phyloP scores from a whole-genome alignment of 305 asterid species.

The Withania somnifera region DNA sequence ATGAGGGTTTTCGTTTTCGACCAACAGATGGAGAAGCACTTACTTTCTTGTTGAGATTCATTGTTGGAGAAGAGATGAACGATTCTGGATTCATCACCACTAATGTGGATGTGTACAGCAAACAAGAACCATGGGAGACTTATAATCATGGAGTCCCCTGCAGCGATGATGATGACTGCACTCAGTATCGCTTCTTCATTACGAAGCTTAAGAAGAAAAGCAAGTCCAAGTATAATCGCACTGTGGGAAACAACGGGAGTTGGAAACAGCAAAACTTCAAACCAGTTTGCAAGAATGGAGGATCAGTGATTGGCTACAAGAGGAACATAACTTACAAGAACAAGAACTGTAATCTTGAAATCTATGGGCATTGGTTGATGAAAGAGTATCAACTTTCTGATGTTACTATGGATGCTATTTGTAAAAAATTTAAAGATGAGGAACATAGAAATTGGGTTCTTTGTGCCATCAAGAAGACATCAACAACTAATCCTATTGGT shows the following conservation, averaged over 20 bases:
- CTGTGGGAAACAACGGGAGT: background rate
- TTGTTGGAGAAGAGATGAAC: background rate
- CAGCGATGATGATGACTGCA: background rate
- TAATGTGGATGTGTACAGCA: background rate
- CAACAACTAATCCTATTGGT: background rate
- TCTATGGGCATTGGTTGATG: background rate
- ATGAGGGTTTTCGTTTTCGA: background rate
- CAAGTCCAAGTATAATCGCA: background rate
- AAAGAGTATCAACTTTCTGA: background rate
- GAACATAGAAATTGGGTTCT: background rate
- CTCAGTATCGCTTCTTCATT: background rate
- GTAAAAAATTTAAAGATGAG: no score
- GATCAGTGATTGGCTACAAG: background rate
- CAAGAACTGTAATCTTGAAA: no score
- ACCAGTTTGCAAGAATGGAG: background rate
- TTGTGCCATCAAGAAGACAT: background rate
- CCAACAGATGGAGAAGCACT: background rate
- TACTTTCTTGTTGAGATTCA: background rate
- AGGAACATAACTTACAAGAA: no score
- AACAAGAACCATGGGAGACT: background rate
- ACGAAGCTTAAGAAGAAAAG: background rate
- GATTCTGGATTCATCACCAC: background rate
- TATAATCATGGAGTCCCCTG: background rate
- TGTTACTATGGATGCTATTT: no score
- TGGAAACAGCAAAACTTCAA: background rate